A percentile compares a stretch with the other conserved stretches of the same genome.
phyloP scores from a whole-genome alignment of 2,329 filamentous ascomycete species.

The Blastomyces gilchristii region DNA sequence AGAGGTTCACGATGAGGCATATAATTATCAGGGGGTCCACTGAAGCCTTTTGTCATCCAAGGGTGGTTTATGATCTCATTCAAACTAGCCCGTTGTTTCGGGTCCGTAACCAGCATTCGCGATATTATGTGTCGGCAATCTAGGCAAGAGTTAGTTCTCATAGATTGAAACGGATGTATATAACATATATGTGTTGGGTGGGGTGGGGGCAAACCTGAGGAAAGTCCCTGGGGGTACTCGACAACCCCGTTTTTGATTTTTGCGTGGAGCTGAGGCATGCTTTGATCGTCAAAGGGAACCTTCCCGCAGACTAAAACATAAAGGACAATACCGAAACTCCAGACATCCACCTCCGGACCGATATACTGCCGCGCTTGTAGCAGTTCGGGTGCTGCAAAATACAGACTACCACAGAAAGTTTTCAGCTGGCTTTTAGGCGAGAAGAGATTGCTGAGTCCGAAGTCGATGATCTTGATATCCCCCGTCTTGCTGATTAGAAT shows the following conservation, averaged over 20 bases:
- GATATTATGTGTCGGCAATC: conserved; percentile 91
- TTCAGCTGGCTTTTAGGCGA: conserved; percentile 75
- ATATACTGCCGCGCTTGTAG: conserved; percentile 90
- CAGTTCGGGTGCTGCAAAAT: conserved; percentile 92
- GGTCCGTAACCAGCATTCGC: conserved; percentile 91
- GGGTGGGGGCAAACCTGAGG: conserved; percentile 54
- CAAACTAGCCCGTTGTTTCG: conserved; percentile 73
- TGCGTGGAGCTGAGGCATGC: conserved; percentile 94
- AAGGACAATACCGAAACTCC: conserved; percentile 97
- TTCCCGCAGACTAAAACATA: conserved; percentile 97
- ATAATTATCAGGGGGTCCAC: conserved; percentile 76
- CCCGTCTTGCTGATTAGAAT: conserved; percentile 98
- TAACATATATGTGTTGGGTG: background rate
- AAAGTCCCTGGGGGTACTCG: conserved; percentile 90
- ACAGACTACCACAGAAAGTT: conserved; percentile 94
- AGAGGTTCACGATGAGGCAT: conserved; percentile 74
- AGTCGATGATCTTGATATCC: conserved; percentile 99
- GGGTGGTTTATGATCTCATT: conserved; percentile 88
- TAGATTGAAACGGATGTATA: conserved; percentile 9
- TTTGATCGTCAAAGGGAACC: conserved; percentile 97
- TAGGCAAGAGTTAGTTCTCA: conserved; percentile 38
- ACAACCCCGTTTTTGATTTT: conserved; percentile 98
- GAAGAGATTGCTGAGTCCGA: conserved; percentile 93
- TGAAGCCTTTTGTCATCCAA: conserved; percentile 92
- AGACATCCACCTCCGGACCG: conserved; percentile 91